These are phyloP conservation scores for Acacia confusa DNA, from an alignment of 306 rosid species.

Conservation along the genomic window DNA sequence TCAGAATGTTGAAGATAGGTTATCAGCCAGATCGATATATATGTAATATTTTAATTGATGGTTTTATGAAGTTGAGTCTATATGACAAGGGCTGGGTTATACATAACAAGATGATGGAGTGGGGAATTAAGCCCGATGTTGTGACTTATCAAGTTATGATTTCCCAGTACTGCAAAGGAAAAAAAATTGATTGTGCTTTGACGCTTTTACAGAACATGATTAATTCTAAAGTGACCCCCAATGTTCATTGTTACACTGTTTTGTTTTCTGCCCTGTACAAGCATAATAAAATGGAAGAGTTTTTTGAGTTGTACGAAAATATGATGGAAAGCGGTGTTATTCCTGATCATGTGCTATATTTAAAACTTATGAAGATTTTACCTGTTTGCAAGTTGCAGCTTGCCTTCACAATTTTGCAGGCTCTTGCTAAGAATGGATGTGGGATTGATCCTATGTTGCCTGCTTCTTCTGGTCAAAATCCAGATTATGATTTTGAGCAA, in stretches of 20 bases:
- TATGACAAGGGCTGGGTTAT: conserved; percentile 47
- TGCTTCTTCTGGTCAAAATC: conserved; percentile 5
- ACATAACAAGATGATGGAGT: conserved; percentile 39
- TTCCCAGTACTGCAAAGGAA: conserved; percentile 35
- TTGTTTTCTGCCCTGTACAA: conserved; percentile 39
- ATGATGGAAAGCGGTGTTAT: conserved; percentile 38
- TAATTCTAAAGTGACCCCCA: conserved; percentile 33
- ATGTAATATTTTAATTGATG: conserved; percentile 45
- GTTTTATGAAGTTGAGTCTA: conserved; percentile 39
- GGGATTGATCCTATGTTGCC: conserved; percentile 36
- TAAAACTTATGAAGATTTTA: conserved; percentile 33
- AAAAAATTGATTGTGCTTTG: conserved; percentile 37
- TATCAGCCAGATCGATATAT: conserved; percentile 42
- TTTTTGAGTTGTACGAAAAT: conserved; percentile 26
- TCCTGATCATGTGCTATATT: conserved; percentile 54
- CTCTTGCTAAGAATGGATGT: conserved; percentile 45
- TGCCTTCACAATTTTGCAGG: conserved; percentile 37
- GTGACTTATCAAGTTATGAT: conserved; percentile 46
- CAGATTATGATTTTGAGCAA: conserved; percentile 23
- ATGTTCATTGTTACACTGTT: conserved; percentile 43
- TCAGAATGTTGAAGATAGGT: conserved; percentile 46
- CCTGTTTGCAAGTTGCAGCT: conserved; percentile 37
- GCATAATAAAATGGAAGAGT: conserved; percentile 35
- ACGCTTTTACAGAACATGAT: conserved; percentile 37
- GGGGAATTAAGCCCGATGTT: conserved; percentile 45